phyloP scores from a whole-genome alignment of 1,139 yeast genomes.

The Williopsis jadinii region DNA sequence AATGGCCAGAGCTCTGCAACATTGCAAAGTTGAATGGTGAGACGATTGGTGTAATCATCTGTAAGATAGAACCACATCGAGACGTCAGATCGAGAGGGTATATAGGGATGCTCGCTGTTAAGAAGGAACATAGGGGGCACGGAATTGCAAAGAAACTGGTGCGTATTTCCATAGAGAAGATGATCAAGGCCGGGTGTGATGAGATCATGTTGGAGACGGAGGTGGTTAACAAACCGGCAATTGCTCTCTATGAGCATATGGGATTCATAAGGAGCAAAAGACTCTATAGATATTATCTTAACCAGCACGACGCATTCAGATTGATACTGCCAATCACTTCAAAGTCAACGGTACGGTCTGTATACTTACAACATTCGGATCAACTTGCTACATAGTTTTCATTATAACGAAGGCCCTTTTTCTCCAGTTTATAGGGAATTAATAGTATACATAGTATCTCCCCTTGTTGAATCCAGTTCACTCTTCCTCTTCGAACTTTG shows the following conservation, averaged over 20 bases:
- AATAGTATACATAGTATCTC: no score
- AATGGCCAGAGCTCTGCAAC: constrained; percentile 60
- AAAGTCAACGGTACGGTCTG: constrained; percentile 37
- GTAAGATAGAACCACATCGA: constrained; percentile 78
- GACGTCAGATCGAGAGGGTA: constrained; percentile 73
- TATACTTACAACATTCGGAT: constrained; percentile 25
- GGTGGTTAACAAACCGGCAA: constrained; percentile 71
- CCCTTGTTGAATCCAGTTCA: constrained; percentile 1
- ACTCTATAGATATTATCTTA: constrained; percentile 77
- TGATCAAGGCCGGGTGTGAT: constrained; percentile 62
- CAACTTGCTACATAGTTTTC: background rate
- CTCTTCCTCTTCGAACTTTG: constrained; percentile 90
- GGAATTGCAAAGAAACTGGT: constrained; percentile 81
- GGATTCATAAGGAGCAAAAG: constrained; percentile 83
- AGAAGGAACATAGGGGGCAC: constrained; percentile 57
- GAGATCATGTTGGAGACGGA: constrained; percentile 92
- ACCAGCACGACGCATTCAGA: constrained; percentile 89
- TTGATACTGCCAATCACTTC: constrained; percentile 62
- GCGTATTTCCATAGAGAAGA: constrained; percentile 51
- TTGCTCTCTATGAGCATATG: constrained; percentile 71
- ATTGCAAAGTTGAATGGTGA: constrained; percentile 35
- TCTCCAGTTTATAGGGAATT: no score
- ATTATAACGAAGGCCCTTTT: no score
- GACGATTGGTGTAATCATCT: constrained; percentile 75
- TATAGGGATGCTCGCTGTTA: constrained; percentile 93